Base-by-base conservation (phyloP, 177 flowering plant genomes). In the Vitis hybrid region DNA sequence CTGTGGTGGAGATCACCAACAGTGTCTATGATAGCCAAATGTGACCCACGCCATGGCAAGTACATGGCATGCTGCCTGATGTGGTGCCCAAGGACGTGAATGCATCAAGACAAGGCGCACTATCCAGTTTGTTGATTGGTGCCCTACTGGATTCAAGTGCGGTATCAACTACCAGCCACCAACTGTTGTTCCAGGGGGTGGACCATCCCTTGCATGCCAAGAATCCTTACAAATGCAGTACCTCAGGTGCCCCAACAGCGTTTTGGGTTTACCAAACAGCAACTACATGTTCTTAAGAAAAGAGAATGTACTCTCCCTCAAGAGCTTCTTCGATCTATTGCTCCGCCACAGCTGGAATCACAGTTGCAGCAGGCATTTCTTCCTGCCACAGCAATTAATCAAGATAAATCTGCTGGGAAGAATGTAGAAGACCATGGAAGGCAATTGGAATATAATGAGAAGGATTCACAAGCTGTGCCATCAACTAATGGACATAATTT, bases 251-350 rank as follows among this genome's bases (percentile, higher is more conserved):
- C 21, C 21, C 21, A 17, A 17, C 17, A 17, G 17, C 17, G 17
- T 17, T 21, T 21, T 21, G 21, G 21, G 21, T 21, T 21, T 21
- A 21, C 21, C 21, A 23, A 23, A 23, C 26, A 23, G 26, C 26
- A 23, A 23, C 26, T 23, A 2, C 26, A 23, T 23, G 26, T 23
- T 23, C 26, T 23, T 23, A 2, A 95, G 99, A 91, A 93, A 82
- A 97, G 99, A 72, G 98, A 96, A 76, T 84, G 85, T 55, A 83
- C 79, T 65, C 94, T 96, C 56, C 97, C 99, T 5, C 92, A 85
- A 68, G 98, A 93, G 78, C 88, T 96, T 78, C 94, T 93, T 63
- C 89, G 72, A 75, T 85, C 95, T 70, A 89, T 94, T 80, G 84
- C 85, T 55, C 97, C 99, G 30, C 99, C 99, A 21, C 94, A 97